Evolutionary conservation across 495 filamentous ascomycete species (phyloP), one percentile per base, ranked within the genome.

Genomic region (Pyronema domesticum): DNA sequence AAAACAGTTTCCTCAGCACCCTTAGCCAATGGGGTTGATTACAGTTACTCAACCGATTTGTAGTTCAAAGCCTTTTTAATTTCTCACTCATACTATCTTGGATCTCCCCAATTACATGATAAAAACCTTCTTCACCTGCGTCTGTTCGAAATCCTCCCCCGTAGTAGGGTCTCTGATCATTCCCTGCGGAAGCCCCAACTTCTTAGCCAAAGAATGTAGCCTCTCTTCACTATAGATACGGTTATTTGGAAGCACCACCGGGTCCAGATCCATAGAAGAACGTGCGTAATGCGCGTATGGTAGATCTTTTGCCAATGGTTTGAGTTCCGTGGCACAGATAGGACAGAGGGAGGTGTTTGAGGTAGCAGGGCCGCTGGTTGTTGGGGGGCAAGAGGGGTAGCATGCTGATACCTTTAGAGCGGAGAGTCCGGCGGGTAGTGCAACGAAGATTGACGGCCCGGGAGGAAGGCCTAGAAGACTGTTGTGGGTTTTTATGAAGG

Each of bases 351-450:
- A 74, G 7, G 76, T 81, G 0, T 74, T 74, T 5, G 78, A 80
- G 44, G 73, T 70, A 35, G 76, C 73, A 60, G 79, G 81, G 19
- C 54, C 65, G 39, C 62, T 54, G 6, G 74, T 75, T 46, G 73
- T 77, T 43, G 74, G 73, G 53, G 76, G 71, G 4, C 76, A 74
- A 55, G 71, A 70, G 8, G 82, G 85, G 72, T 98, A 89, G 68
- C 91, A 98, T 9, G 88, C 78, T 0, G 91, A 93, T 3, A 93
- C 95, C 64, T 98, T 98, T 46, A 98, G 81, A 1, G 91, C 88
- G 0, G 89, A 95, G 17, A 98, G 75, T 17, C 91, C 91, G 0
- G 91, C 87, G 0, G 82, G 86, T 33, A 98, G 76, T 13, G 91
- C 93, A 57, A 88, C 86, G 67, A 95, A 86, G 15, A 98, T 75